These are phyloP conservation scores for Salvia splendens DNA, from an alignment of 257 asterid genomes.

Conservation along the genomic window DNA sequence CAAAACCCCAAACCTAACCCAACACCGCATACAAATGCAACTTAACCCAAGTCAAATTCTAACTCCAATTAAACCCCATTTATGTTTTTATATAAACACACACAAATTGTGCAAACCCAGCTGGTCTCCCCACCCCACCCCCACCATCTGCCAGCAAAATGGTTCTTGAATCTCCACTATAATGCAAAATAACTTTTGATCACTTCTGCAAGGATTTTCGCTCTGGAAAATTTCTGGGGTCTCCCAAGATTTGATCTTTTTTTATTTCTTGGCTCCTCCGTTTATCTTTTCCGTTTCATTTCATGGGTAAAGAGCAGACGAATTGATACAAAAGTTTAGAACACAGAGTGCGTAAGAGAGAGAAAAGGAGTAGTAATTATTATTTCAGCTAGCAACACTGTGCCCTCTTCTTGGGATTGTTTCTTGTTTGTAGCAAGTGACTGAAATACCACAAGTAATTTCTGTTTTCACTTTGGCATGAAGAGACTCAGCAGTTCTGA, in stretches of 20 bases:
- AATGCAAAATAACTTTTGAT: slow-evolving; percentile 43
- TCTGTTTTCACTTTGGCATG: slow-evolving; percentile 36
- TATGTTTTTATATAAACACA: slow-evolving; percentile 63
- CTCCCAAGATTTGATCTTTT: slow-evolving; percentile 15
- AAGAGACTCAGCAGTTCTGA: slow-evolving; percentile 72
- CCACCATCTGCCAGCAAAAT: neutral
- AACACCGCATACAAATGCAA: slow-evolving; percentile 19
- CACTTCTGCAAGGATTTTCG: slow-evolving; percentile 20
- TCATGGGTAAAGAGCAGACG: slow-evolving; percentile 60
- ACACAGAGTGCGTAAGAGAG: slow-evolving; percentile 52
- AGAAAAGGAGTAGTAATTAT: slow-evolving; percentile 38
- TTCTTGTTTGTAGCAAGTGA: slow-evolving; percentile 39
- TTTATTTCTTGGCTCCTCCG: slow-evolving; percentile 29
- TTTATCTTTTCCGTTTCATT: slow-evolving; percentile 12
- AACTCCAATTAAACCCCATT: slow-evolving; percentile 55
- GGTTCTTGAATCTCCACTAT: slow-evolving; percentile 39
- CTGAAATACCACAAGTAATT: neutral
- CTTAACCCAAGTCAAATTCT: slow-evolving; percentile 66
- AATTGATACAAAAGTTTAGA: slow-evolving; percentile 39
- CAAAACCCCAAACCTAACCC: slow-evolving; percentile 24
- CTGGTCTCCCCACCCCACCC: slow-evolving; percentile 28
- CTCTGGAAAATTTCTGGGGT: slow-evolving; percentile 11
- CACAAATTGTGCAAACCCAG: slow-evolving; percentile 45
- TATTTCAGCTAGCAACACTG: slow-evolving; percentile 49
- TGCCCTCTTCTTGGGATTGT: slow-evolving; percentile 58